Base-by-base conservation (phyloP, 2,329 filamentous ascomycete genomes). In the Aphanocladium album region DNA sequence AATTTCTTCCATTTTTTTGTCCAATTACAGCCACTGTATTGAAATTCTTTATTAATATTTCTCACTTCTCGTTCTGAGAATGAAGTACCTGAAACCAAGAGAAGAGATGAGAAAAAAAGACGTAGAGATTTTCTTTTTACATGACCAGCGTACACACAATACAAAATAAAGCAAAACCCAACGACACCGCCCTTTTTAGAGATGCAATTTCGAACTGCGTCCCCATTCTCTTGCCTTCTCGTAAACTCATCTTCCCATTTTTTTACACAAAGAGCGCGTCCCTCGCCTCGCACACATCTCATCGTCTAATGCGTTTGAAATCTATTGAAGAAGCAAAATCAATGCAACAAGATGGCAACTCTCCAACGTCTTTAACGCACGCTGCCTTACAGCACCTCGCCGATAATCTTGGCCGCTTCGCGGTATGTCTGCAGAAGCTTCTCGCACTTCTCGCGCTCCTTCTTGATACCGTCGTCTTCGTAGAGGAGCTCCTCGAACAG, bases 381-480 rank as follows among this genome's bases (percentile, higher is more conserved):
- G 12, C 30, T 19, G 5, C 7, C 27, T 49, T 88, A 93, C 78
- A 96, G 79, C 62, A 99, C 95, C 77, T 99, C 95, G 63, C 95
- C 92, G 64, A 99, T 93, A 73, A 99, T 99, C 83, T 96, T 97
- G 64, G 93, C 92, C 21, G 95, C 95, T 79, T 99, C 95, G 71
- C 92, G 92, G 79, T 99, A 99, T 21, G 95, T 99, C 73, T 89
- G 87, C 64, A 98, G 84, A 66, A 99, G 81, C 74, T 92, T 95
- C 81, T 99, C 95, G 77, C 95, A 99, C 83, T 99, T 99, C 79
- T 98, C 93, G 64, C 93, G 87, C 78, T 98, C 93, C 71, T 92
- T 93, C 83, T 98, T 97, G 73, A 99, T 93, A 23, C 87, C 91
- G 71, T 99, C 95, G 71, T 99, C 95, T 75, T 99, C 95, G 76